Evolutionary conservation across 305 asterid species (phyloP).

Genomic region (Vinca major): DNA sequence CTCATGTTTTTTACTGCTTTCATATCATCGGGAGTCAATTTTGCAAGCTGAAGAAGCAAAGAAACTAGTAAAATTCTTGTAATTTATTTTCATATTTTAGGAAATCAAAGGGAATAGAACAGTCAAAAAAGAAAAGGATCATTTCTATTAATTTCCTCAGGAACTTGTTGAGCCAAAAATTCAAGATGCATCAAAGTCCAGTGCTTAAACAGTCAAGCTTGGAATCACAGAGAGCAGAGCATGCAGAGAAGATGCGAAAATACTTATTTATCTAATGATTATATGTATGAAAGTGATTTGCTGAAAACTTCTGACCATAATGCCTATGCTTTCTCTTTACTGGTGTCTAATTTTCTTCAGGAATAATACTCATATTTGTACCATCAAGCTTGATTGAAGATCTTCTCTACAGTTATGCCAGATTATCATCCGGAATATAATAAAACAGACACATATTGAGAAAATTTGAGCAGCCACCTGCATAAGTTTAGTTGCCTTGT

Average conservation of each 20-base stretch:
- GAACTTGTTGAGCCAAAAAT: not conserved
- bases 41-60: constrained; percentile 63
- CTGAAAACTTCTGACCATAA: not conserved
- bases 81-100: not conserved
- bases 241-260: not conserved
- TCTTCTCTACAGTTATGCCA: not conserved
- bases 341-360: not conserved
- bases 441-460: not conserved
- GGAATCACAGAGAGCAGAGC: not conserved
- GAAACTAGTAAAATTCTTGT: constrained; percentile 1
- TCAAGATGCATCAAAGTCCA: not conserved
- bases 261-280: not conserved
- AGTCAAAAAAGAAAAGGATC: not conserved
- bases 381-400: not conserved
- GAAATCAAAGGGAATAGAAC: not conserved
- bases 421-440: not conserved
- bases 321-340: not conserved
- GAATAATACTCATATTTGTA: not conserved
- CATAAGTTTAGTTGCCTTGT: constrained; percentile 83
- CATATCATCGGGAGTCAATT: constrained; percentile 77
- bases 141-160: not conserved
- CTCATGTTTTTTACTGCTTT: constrained; percentile 80
- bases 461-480: constrained; percentile 40
- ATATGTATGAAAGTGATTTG: not conserved
- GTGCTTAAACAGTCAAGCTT: not conserved